Evolutionary conservation across 2,329 filamentous ascomycete species (phyloP).

Genomic region (Coniochaeta sp.): DNA sequence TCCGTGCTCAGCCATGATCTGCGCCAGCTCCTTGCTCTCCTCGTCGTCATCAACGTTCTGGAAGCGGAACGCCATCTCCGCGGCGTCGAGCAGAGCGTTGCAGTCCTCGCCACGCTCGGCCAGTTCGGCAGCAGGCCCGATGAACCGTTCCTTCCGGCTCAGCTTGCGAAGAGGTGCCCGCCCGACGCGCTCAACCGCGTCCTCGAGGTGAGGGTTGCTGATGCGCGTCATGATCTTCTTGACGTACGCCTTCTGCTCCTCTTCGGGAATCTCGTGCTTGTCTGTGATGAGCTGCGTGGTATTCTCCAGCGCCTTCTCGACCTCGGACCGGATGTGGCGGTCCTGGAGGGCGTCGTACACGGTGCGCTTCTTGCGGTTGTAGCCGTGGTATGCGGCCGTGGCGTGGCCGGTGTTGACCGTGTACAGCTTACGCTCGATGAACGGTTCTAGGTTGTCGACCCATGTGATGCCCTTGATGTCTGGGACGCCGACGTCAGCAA

Average conservation of each 20-base stretch:
- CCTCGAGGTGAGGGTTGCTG: conserved; percentile 86
- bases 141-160: conserved; percentile 89
- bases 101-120: conserved; percentile 72
- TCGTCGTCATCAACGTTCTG: conserved; percentile 90
- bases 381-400: conserved; percentile 90
- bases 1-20: conserved; percentile 69
- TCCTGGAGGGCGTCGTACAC: conserved; percentile 87
- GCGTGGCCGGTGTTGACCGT: conserved; percentile 98
- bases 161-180: conserved; percentile 93
- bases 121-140: conserved; percentile 83
- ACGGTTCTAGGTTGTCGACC: conserved; percentile 85
- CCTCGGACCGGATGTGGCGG: conserved; percentile 68
- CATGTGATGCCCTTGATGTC: conserved; percentile 84
- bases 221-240: conserved; percentile 89
- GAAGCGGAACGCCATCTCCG: conserved; percentile 92
- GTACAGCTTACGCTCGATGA: conserved; percentile 98
- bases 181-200: conserved; percentile 90
- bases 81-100: conserved; percentile 67
- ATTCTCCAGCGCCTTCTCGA: conserved; percentile 74
- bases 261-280: conserved; percentile 72
- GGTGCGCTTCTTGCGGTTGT: conserved; percentile 76
- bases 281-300: conserved; percentile 78
- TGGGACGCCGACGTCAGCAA: conserved; percentile 63
- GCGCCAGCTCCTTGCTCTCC: conserved; percentile 77
- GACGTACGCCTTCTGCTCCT: conserved; percentile 80